A percentile compares a stretch with the other conserved stretches of the same genome.
Conservation (phyloP, 305 asterid species). For the Ajuga reptans region DNA sequence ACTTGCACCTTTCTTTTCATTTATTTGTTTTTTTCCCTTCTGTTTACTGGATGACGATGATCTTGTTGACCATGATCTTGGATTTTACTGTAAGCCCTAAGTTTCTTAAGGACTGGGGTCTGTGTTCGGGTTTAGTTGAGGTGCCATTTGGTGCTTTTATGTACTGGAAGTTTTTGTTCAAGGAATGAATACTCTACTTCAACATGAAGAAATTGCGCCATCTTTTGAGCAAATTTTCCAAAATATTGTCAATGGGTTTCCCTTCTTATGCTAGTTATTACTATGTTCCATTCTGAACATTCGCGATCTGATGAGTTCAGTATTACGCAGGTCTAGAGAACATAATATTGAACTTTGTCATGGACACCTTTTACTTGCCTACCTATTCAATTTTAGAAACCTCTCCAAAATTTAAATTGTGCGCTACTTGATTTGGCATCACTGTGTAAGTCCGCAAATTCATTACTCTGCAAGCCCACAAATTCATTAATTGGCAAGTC, state of each 20-base stretch:
- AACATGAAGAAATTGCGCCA: no score
- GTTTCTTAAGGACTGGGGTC: not conserved
- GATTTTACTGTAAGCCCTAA: slow-evolving; percentile 18
- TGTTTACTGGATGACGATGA: not conserved
- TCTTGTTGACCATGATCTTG: slow-evolving; percentile 13
- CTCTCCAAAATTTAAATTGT: not conserved
- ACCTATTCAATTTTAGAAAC: not conserved
- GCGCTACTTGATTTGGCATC: not conserved
- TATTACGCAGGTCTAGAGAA: not conserved
- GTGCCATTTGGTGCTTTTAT: not conserved
- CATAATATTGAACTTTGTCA: not conserved
- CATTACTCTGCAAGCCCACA: no score
- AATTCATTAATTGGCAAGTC: no score
- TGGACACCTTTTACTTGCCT: not conserved
- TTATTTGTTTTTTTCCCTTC: not conserved
- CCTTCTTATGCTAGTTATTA: not conserved
- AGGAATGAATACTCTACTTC: not conserved
- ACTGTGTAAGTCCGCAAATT: not conserved
- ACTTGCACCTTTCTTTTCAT: not conserved
- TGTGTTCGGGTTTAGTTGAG: not conserved
- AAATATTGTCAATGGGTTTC: not conserved
- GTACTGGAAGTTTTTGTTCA: slow-evolving; percentile 11
- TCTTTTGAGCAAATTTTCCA: not conserved
- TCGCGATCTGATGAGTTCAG: not conserved
- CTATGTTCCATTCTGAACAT: not conserved